phyloP scores from a whole-genome alignment of 129 eudicot species.

The Tanacetum coccineum region DNA sequence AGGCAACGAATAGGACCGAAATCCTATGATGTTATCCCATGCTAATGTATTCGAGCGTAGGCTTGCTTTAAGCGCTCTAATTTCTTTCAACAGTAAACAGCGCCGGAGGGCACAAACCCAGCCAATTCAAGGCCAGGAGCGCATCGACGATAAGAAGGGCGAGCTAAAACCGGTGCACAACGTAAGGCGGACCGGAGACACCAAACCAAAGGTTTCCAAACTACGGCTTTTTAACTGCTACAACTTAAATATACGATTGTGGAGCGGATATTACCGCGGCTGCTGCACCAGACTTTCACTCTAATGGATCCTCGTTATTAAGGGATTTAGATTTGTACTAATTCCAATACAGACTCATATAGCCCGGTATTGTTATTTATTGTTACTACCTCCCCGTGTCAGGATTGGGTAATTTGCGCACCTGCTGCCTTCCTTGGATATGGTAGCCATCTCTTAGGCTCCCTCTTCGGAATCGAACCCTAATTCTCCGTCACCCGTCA shows the following conservation, averaged over 20 bases:
- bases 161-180: no score
- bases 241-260: background rate
- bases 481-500: no score
- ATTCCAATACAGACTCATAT: background rate
- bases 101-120: conserved; percentile 48
- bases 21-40: no score
- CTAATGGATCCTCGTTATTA: conserved; percentile 3
- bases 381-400: conserved; percentile 5
- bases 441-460: background rate
- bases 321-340: background rate
- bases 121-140: no score
- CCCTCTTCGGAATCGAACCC: no score
- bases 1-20: no score
- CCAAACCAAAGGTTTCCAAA: background rate
- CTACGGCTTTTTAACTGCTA: conserved; percentile 3
- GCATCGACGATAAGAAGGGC: no score
- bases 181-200: background rate
- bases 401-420: background rate
- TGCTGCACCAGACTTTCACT: background rate
- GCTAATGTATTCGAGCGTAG: no score
- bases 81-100: conserved; percentile 55
- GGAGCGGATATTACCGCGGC: background rate
- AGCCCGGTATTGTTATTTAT: background rate
- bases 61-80: no score
- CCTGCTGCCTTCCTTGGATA: no score